Evolutionary conservation across 352 stramenopile species (phyloP).

Genomic region (Globisporangium yorkense): DNA sequence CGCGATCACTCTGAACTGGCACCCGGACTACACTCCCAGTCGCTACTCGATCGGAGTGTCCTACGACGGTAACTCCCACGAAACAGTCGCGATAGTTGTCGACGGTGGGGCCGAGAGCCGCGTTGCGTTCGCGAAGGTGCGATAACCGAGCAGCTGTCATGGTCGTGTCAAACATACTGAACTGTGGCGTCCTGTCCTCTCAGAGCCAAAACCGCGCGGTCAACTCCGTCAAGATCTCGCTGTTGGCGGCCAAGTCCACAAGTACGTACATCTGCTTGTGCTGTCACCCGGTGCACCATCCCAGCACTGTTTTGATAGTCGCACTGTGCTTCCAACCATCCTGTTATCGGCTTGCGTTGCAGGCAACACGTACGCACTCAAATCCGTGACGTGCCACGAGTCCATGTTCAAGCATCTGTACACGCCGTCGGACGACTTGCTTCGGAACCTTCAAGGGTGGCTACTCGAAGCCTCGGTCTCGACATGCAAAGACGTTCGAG

Average conservation of each 20-base stretch:
- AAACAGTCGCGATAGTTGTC: conserved; percentile 45
- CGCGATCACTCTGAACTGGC: conserved; percentile 41
- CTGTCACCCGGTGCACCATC: conserved; percentile 5
- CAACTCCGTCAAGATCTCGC: conserved; percentile 40
- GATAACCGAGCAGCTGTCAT: background rate
- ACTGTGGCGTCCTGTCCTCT: background rate
- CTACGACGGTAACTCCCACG: conserved; percentile 33
- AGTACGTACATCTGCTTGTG: conserved; percentile 15
- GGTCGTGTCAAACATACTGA: too few species aligned
- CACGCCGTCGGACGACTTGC: conserved; percentile 39
- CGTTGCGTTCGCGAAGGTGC: conserved; percentile 46
- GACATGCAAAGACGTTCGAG: conserved; percentile 32
- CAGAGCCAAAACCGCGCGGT: conserved; percentile 22
- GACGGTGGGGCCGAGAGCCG: conserved; percentile 19
- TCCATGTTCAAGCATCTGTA: conserved; percentile 31
- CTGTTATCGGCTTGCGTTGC: background rate
- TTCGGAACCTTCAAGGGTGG: conserved; percentile 67
- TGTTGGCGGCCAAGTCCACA: conserved; percentile 21
- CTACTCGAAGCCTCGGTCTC: conserved; percentile 57
- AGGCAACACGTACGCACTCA: conserved; percentile 45
- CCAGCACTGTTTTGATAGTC: background rate
- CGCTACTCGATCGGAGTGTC: conserved; percentile 44
- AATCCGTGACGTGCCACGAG: conserved; percentile 51
- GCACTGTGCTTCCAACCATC: background rate
- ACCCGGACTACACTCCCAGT: conserved; percentile 27